Evolutionary conservation across 495 filamentous ascomycete species (phyloP), one percentile per base, ranked within the genome.

Genomic region (Daldinia childiae): DNA sequence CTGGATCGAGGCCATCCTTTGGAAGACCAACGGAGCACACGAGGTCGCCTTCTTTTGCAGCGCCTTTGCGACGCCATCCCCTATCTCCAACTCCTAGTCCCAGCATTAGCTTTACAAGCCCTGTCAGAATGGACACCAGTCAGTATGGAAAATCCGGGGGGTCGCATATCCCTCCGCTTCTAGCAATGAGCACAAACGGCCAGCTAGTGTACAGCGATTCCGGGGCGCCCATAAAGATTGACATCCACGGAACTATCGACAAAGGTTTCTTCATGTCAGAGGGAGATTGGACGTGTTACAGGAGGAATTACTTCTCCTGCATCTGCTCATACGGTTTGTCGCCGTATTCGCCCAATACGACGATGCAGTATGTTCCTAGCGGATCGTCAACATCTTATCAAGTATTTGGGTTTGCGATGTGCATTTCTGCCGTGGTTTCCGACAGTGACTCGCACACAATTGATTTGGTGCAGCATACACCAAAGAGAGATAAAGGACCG

Each of bases 261-360:
- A 96, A 97, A 75, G 94, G 94, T 1, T 97, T 97, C 82, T 97
- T 98, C 78, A 84, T 90, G 43, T 87, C 87, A 3, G 95, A 97
- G 62, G 85, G 87, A 14, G 92, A 95, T 66, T 98, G 95, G 95
- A 98, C 95, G 0, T 98, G 95, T 80, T 98, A 98, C 76, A 86
- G 95, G 56, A 86, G 95, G 41, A 98, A 98, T 79, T 98, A 98
- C 79, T 97, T 98, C 77, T 90, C 93, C 1, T 91, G 97, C 54
- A 87, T 90, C 29, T 97, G 94, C 79, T 92, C 89, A 0, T 97
- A 91, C 79, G 87, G 87, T 5, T 81, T 98, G 4, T 79, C 86
- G 26, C 83, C 80, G 21, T 80, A 76, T 52, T 78, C 77, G 39
- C 75, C 76, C 32, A 82, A 75, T 58, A 66, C 76, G 17, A 66